A percentile compares a stretch with the other conserved stretches of the same genome.
These are phyloP conservation scores for Xerocomus brunneocitrinus DNA, from an alignment of 768 basidiomycete genomes.

Conservation along the genomic window DNA sequence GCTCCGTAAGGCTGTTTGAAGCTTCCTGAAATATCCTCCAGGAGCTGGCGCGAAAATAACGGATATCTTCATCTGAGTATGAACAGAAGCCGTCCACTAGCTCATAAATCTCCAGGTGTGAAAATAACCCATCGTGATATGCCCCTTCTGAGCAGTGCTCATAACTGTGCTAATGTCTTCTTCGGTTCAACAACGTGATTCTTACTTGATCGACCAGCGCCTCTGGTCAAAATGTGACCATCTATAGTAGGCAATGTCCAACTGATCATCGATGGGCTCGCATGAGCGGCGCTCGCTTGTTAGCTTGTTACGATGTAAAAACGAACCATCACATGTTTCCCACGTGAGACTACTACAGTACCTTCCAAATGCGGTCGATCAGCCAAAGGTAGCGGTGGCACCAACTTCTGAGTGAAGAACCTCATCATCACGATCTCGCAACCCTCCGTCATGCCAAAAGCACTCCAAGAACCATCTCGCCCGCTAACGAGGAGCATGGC, in stretches of 20 bases:
- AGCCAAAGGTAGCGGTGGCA: not conserved
- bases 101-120: too few species aligned
- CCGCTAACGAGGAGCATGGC: slow-evolving; percentile 26
- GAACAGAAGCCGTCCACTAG: too few species aligned
- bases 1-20: not conserved
- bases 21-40: not conserved
- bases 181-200: too few species aligned
- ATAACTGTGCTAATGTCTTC: too few species aligned
- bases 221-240: not conserved
- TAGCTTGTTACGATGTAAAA: not conserved
- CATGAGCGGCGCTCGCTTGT: not conserved
- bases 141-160: too few species aligned
- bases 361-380: slow-evolving; percentile 28
- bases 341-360: slow-evolving; percentile 24
- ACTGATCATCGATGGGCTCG: not conserved
- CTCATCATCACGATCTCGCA: not conserved
- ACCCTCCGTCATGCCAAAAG: slow-evolving; percentile 17
- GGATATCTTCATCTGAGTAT: not conserved
- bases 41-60: not conserved
- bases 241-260: not conserved
- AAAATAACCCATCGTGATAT: too few species aligned
- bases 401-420: not conserved
- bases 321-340: slow-evolving; percentile 4
- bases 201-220: not conserved
- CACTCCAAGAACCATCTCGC: slow-evolving; percentile 9